Base-by-base conservation (phyloP, 805 yeast species). In the Myxozyma sirexii region DNA sequence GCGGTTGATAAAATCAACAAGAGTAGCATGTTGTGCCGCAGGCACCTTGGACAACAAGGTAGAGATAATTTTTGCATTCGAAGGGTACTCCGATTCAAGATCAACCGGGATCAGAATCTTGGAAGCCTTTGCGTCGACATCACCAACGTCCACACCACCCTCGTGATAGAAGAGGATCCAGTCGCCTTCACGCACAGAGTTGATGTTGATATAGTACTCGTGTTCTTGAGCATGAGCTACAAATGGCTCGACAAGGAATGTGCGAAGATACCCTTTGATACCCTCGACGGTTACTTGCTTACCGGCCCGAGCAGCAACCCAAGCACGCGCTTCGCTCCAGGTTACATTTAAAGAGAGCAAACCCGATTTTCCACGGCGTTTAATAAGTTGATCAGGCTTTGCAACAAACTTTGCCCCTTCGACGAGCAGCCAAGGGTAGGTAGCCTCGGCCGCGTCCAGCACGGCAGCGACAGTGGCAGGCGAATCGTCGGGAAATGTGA, bases 101-200 rank as follows among this genome's bases (percentile, higher is more conserved):
- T 77, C 80, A 39, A 77, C 78, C 21, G 80, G 79, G 56, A 77
- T 74, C 63, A 76, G 67, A 42, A 77, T 62, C 72, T 75, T 75
- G 29, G 77, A 67, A 39, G 80, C 80, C 73, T 77, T 77, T 61
- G 80, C 72, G 60, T 77, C 80, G 38, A 77, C 80, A 55, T 77
- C 80, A 31, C 80, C 80, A 29, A 77, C 80, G 56, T 77, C 80
- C 43, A 77, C 80, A 65, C 80, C 80, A 44, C 80, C 80, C 69
- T 78, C 80, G 69, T 77, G 79, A 72, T 77, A 77, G 69, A 77
- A 77, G 62, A 78, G 72, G 55, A 77, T 77, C 77, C 77, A 74
- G 73, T 77, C 80, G 21, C 80, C 80, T 65, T 77, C 80, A 49
- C 80, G 73, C 50, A 76, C 77, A 12, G 80, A 78, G 75, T 78